A percentile compares a stretch with the other conserved stretches of the same genome.
These are phyloP conservation scores for Fusarium concolor DNA, from an alignment of 2,329 filamentous ascomycete species.

Conservation along the genomic window DNA sequence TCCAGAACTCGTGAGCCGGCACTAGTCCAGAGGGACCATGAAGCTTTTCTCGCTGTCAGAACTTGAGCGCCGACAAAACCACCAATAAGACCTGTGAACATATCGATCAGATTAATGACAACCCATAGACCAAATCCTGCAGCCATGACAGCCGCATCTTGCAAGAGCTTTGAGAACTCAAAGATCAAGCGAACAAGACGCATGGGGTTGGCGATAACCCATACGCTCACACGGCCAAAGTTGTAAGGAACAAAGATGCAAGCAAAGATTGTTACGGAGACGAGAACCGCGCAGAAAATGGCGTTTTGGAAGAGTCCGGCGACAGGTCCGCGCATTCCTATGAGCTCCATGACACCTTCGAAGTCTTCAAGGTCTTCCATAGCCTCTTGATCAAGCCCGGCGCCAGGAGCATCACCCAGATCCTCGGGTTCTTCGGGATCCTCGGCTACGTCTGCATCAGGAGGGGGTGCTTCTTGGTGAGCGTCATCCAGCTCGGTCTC, in stretches of 20 bases:
- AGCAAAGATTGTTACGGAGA: conserved; percentile 85
- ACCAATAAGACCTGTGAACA: conserved; percentile 52
- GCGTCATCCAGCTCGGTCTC: conserved; percentile 53
- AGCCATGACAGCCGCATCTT: conserved; percentile 78
- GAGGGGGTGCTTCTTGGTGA: conserved; percentile 51
- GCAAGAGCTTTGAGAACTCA: conserved; percentile 78
- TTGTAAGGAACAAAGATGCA: conserved; percentile 95
- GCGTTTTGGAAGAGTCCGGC: conserved; percentile 93
- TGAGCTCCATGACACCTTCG: conserved; percentile 93
- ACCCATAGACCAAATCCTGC: conserved; percentile 66
- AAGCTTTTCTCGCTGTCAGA: conserved; percentile 52
- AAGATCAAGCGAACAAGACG: conserved; percentile 80
- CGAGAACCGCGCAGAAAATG: conserved; percentile 91
- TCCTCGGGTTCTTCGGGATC: conserved; percentile 57
- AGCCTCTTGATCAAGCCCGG: conserved; percentile 78
- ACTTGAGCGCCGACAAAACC: conserved; percentile 48
- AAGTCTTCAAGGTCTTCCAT: conserved; percentile 92
- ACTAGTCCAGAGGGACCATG: conserved; percentile 57
- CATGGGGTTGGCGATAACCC: conserved; percentile 82
- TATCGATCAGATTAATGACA: conserved; percentile 54
- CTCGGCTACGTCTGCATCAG: conserved; percentile 33
- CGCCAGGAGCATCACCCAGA: conserved; percentile 72
- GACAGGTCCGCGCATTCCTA: conserved; percentile 95
- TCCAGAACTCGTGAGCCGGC: conserved; percentile 62
- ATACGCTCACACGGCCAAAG: conserved; percentile 84